These are phyloP conservation scores for Polytolypa hystricis DNA, from an alignment of 2,329 filamentous ascomycete species.

Conservation along the genomic window DNA sequence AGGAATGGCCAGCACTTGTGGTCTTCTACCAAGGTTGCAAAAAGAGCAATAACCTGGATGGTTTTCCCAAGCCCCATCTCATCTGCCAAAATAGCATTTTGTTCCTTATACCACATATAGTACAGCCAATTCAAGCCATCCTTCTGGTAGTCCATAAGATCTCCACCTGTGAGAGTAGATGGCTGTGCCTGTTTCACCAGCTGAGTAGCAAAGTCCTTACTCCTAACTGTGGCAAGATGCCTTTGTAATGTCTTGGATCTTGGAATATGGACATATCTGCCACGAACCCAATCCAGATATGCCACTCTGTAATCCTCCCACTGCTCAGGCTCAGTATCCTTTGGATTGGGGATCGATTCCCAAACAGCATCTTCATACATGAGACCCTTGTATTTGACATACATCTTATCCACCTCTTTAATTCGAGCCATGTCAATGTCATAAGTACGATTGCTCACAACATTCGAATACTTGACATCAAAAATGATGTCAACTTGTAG, in stretches of 20 bases:
- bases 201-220: constrained; percentile 51
- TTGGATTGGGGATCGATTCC: constrained; percentile 62
- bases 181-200: constrained; percentile 65
- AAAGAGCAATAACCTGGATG: constrained; percentile 76
- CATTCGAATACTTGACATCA: constrained; percentile 57
- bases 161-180: constrained; percentile 58
- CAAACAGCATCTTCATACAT: constrained; percentile 84
- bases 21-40: constrained; percentile 61
- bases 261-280: constrained; percentile 59
- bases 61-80: constrained; percentile 99
- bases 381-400: constrained; percentile 87
- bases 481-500: constrained; percentile 83
- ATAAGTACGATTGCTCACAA: constrained; percentile 46
- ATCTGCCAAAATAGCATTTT: constrained; percentile 86
- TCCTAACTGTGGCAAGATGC: constrained; percentile 57
- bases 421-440: constrained; percentile 62
- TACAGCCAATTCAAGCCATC: constrained; percentile 94
- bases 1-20: constrained; percentile 81
- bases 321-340: constrained; percentile 49
- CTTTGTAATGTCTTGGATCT: constrained; percentile 47
- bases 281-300: constrained; percentile 75
- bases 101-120: constrained; percentile 70
- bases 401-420: constrained; percentile 58
- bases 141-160: constrained; percentile 86
- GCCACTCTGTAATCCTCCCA: constrained; percentile 74